Conservation (phyloP, 1,139 yeast genomes). For the Hyphopichia wangnamkhiaoensis region DNA sequence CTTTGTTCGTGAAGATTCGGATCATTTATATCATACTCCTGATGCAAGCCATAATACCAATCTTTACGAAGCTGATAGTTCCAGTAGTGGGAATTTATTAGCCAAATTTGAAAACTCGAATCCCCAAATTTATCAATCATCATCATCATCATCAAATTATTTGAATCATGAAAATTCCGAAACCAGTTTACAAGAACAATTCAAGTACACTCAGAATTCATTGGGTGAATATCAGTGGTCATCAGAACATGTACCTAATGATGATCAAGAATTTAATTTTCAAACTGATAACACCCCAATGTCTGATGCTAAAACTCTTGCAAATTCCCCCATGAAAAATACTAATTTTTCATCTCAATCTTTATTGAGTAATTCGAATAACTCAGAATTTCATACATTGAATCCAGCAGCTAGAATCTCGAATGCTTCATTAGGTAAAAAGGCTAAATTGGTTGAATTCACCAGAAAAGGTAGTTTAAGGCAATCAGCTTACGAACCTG, state of each 20-base stretch:
- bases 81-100: slow-evolving; percentile 19
- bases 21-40: slow-evolving; percentile 11
- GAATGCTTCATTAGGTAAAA: slow-evolving; percentile 16
- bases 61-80: slow-evolving; percentile 5
- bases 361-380: slow-evolving; percentile 7
- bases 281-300: slow-evolving; percentile 3
- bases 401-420: slow-evolving; percentile 15
- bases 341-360: slow-evolving; percentile 21
- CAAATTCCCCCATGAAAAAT: slow-evolving; percentile 11
- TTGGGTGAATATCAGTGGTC: slow-evolving; percentile 33
- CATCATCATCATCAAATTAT: slow-evolving; percentile 2
- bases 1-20: slow-evolving; percentile 6
- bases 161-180: slow-evolving; percentile 11
- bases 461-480: slow-evolving; percentile 50
- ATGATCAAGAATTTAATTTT: slow-evolving; percentile 5
- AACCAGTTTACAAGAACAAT: slow-evolving; percentile 23
- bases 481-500: slow-evolving; percentile 34
- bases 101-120: slow-evolving; percentile 22
- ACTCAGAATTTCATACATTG: slow-evolving; percentile 11
- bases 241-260: slow-evolving; percentile 12
- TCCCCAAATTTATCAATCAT: slow-evolving; percentile 3
- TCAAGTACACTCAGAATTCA: slow-evolving; percentile 26
- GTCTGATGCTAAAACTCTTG: slow-evolving; percentile 3
- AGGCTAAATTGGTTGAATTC: slow-evolving; percentile 55
- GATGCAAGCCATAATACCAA: background rate